Conservation (phyloP, 441 rosid genomes). For the Bocquillonia castaneifolia region DNA sequence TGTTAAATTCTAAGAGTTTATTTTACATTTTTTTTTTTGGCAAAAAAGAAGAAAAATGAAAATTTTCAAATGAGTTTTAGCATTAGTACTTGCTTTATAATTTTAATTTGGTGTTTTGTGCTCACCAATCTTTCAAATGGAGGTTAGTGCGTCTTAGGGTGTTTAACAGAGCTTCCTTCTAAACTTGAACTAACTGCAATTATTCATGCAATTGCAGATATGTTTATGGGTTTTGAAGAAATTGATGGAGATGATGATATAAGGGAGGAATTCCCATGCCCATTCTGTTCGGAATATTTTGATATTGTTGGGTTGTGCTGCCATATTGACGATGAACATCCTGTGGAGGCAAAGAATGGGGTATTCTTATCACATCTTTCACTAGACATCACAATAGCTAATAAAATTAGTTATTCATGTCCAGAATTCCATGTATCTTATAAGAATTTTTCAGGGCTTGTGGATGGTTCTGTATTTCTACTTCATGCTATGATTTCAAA, state of each 20-base stretch:
- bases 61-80: neutral
- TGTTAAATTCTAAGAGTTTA: no score
- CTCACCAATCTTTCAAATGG: neutral
- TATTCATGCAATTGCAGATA: conserved; percentile 50
- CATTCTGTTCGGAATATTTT: conserved; percentile 84
- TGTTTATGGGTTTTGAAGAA: conserved; percentile 81
- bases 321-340: conserved; percentile 96
- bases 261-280: conserved; percentile 92
- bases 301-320: conserved; percentile 89
- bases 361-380: conserved; percentile 31
- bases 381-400: neutral
- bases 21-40: neutral
- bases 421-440: neutral
- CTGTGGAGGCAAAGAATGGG: conserved; percentile 81
- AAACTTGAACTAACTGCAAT: conserved; percentile 18
- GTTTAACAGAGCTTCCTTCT: neutral
- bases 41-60: neutral
- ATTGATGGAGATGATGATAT: conserved; percentile 81
- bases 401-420: neutral
- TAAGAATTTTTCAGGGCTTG: conserved; percentile 13
- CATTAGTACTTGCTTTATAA: neutral
- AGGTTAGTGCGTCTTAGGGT: neutral
- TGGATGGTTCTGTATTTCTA: neutral
- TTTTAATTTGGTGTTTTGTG: neutral
- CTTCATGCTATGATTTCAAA: conserved; percentile 4